Evolutionary conservation across 1,284 basidiomycete genomes (phyloP), one percentile per base, ranked within the genome.

Genomic region (Naganishia liquefaciens): DNA sequence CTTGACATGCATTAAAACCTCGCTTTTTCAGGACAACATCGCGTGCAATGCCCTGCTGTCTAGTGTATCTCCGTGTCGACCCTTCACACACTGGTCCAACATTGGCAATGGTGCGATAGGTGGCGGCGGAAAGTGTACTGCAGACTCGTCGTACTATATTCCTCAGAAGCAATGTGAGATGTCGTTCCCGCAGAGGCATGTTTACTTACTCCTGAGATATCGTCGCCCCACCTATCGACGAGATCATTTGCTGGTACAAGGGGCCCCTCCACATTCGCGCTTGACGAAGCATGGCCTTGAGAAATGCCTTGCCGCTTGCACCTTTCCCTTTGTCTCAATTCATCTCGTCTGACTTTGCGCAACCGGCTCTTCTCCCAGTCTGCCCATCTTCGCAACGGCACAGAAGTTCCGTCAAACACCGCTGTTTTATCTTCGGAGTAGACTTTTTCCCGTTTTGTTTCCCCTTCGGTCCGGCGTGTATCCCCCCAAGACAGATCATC

Each of bases 341-440:
- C 93, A 74, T 97, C 94, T 4, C 96, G 87, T 70, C 86, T 87
- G 49, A 93, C 72, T 80, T 98, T 98, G 67, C 94, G 89, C 60
- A 98, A 82, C 40, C 95, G 85, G n/a, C 91, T 95, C 44, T 93
- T 87, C 77, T 99, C 96, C 96, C 96, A 99, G 74, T 99, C 96
- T 79, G 99, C 94, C 96, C 96, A 99, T 64, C 94, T 84, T 43
- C 96, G 87, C 73, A 98, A 80, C 0, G 96, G 93, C 28, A 99
- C 86, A 0, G 84, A 85, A 47, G 82, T 80, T 1, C 84, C 86
- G 52, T 84, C 82, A 49, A 82, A 81, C 5, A 77, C 72, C 5
- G 80, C 81, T n/a, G 80, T 83, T 54, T 83, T 85, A 37, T 87
- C 87, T 21, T 84, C 85, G 27, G 86, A 90, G 73, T 96, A 93